These are phyloP conservation scores for Ambispora gerdemannii DNA, from an alignment of 192 early-diverging fungal species.

Conservation along the genomic window DNA sequence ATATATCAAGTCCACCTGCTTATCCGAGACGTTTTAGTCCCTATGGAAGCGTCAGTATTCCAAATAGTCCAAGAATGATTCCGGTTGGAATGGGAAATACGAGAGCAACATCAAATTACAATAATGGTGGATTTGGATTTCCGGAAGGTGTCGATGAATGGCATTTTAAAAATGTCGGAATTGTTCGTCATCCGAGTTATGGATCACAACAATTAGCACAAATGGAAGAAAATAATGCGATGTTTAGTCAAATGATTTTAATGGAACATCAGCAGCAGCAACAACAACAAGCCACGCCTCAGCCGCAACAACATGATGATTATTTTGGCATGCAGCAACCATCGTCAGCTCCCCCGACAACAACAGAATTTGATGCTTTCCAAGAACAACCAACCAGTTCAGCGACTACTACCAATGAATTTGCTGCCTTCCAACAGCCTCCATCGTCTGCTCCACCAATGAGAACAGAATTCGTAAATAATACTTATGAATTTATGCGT, in stretches of 20 bases:
- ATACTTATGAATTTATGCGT: slow-evolving; percentile 21
- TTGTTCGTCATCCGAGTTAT: background rate
- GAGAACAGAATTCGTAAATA: slow-evolving; percentile 21
- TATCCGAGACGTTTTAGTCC: slow-evolving; percentile 27
- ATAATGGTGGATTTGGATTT: slow-evolving; percentile 16
- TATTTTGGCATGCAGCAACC: slow-evolving; percentile 21
- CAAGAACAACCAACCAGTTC: slow-evolving; percentile 30
- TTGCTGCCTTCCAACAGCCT: slow-evolving; percentile 21
- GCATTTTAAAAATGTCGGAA: slow-evolving; percentile 19
- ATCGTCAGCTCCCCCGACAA: slow-evolving; percentile 32
- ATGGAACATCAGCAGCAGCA: background rate
- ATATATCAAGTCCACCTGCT: slow-evolving; percentile 40
- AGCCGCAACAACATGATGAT: slow-evolving; percentile 13
- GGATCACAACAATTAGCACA: slow-evolving; percentile 1
- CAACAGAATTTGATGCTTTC: slow-evolving; percentile 30
- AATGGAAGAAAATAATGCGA: slow-evolving; percentile 3
- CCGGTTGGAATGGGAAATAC: slow-evolving; percentile 27
- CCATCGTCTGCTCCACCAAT: slow-evolving; percentile 24
- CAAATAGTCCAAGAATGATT: slow-evolving; percentile 33
- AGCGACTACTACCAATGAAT: slow-evolving; percentile 1
- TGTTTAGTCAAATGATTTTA: background rate
- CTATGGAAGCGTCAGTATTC: slow-evolving; percentile 33
- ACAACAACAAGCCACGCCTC: background rate
- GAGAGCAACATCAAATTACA: slow-evolving; percentile 21
- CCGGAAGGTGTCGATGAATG: background rate